A percentile compares a stretch with the other conserved stretches of the same genome.
phyloP scores from a whole-genome alignment of 2,329 filamentous ascomycete species.

The Cordyceps fumosorosea region DNA sequence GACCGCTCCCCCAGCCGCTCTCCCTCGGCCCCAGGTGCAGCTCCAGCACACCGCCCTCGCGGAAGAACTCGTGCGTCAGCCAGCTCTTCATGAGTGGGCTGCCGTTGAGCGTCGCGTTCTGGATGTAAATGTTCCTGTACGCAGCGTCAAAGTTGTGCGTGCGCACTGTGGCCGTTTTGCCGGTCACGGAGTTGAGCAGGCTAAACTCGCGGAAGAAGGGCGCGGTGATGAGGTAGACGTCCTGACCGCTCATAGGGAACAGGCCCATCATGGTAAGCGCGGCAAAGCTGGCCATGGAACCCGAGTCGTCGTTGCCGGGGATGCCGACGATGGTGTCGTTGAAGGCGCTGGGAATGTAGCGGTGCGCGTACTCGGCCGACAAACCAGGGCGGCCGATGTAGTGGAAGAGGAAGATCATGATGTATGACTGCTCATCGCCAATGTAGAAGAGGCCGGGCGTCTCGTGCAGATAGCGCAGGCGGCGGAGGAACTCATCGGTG shows the following conservation, averaged over 20 bases:
- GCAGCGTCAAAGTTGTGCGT: constrained; percentile 31
- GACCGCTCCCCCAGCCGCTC: constrained; percentile 10
- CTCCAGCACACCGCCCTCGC: constrained; percentile 50
- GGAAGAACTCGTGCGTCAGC: constrained; percentile 55
- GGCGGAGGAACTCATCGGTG: constrained; percentile 45
- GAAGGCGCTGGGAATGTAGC: constrained; percentile 63
- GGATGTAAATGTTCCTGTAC: constrained; percentile 50
- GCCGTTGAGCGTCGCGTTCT: constrained; percentile 51
- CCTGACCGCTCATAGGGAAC: constrained; percentile 48
- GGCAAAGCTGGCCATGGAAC: constrained; percentile 48
- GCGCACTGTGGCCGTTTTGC: constrained; percentile 25
- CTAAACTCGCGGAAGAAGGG: constrained; percentile 44
- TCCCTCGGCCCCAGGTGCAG: constrained; percentile 14
- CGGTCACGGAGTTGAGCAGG: constrained; percentile 23
- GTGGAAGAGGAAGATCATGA: constrained; percentile 52
- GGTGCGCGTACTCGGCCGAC: constrained; percentile 48
- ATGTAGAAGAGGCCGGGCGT: constrained; percentile 58
- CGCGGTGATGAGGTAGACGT: constrained; percentile 45
- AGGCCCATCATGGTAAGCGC: constrained; percentile 45
- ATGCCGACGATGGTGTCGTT: constrained; percentile 56
- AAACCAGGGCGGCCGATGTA: constrained; percentile 59
- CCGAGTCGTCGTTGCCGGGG: constrained; percentile 47
- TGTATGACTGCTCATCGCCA: constrained; percentile 53
- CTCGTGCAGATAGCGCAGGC: constrained; percentile 59
- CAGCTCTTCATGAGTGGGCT: constrained; percentile 49